These are phyloP conservation scores for Rusavskia elegans DNA, from an alignment of 495 filamentous ascomycete genomes.

Conservation along the genomic window DNA sequence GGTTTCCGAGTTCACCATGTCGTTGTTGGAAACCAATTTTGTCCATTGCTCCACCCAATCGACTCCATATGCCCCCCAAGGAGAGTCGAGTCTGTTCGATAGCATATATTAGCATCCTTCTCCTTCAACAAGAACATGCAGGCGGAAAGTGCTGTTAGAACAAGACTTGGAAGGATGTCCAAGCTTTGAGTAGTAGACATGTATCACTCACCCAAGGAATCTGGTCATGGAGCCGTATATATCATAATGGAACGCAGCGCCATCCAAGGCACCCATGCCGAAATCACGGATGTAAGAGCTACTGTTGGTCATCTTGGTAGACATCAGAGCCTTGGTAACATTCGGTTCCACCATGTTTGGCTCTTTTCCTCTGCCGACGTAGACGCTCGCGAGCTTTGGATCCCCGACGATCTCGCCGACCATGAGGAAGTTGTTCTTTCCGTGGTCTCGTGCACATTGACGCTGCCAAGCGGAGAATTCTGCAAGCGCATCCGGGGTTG, in stretches of 20 bases:
- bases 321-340: constrained; percentile 13
- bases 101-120: too few relatives aligned
- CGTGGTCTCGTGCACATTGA: constrained; percentile 22
- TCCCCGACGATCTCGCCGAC: constrained; percentile 29
- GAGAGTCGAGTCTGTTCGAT: not conserved
- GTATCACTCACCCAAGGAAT: constrained; percentile 23
- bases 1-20: constrained; percentile 32
- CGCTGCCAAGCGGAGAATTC: constrained; percentile 27
- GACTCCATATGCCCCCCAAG: not conserved
- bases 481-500: constrained; percentile 28
- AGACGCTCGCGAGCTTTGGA: constrained; percentile 20
- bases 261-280: constrained; percentile 24
- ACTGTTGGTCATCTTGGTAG: constrained; percentile 14
- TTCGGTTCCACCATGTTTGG: constrained; percentile 17
- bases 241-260: constrained; percentile 32
- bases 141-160: not conserved
- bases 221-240: constrained; percentile 32
- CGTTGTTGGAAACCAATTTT: constrained; percentile 26
- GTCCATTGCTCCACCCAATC: constrained; percentile 24
- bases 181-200: not conserved
- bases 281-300: constrained; percentile 17
- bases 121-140: too few relatives aligned
- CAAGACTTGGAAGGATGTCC: not conserved
- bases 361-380: constrained; percentile 22
- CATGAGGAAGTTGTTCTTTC: constrained; percentile 32